phyloP scores from a whole-genome alignment of 345 rosid species.

The Gynandropsis gynandra region DNA sequence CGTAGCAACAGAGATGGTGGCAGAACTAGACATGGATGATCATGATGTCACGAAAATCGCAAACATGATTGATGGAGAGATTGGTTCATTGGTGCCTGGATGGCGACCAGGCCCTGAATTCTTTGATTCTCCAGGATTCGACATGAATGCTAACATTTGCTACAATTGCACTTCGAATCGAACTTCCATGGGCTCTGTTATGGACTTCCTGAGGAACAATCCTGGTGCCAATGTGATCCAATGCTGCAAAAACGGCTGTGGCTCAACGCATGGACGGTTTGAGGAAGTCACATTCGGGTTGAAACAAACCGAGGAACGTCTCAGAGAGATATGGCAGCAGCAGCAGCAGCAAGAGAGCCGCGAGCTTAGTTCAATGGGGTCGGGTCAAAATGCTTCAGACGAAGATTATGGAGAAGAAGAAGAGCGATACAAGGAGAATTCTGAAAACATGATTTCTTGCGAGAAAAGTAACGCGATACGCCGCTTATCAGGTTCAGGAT shows the following conservation, averaged over 20 bases:
- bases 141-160: constrained; percentile 38
- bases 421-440: background rate
- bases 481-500: constrained; percentile 25
- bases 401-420: constrained; percentile 34
- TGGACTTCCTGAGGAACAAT: constrained; percentile 42
- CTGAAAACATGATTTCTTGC: constrained; percentile 23
- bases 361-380: constrained; percentile 55
- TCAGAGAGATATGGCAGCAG: constrained; percentile 56
- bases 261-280: constrained; percentile 77
- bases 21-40: constrained; percentile 77
- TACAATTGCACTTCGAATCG: constrained; percentile 55
- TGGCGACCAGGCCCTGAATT: constrained; percentile 72
- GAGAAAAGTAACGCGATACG: constrained; percentile 16
- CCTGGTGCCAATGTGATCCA: constrained; percentile 33
- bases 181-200: constrained; percentile 60
- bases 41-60: constrained; percentile 78
- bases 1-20: constrained; percentile 95
- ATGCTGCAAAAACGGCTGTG: constrained; percentile 52
- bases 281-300: constrained; percentile 53
- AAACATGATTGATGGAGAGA: constrained; percentile 82
- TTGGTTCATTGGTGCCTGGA: constrained; percentile 63
- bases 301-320: constrained; percentile 38
- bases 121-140: constrained; percentile 50
- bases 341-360: constrained; percentile 69
- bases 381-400: constrained; percentile 48